Conservation (phyloP, 495 filamentous ascomycete species). For the Aspergillus coremiiformis region DNA sequence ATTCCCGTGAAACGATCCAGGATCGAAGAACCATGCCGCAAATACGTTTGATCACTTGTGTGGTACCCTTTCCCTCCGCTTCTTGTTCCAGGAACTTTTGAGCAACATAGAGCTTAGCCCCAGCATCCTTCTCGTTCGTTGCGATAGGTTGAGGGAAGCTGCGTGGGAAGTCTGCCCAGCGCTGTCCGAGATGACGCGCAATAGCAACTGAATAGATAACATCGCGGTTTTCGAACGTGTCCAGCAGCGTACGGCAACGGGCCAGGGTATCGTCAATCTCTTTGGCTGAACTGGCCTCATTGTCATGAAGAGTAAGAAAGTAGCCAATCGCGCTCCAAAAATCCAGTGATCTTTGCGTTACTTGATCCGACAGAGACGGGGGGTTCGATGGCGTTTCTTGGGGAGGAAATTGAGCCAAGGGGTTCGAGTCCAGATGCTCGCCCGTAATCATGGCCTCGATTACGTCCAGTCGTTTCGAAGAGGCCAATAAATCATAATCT, state of each 20-base stretch:
- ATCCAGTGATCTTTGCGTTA: constrained; percentile 56
- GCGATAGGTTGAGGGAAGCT: constrained; percentile 50
- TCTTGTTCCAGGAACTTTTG: constrained; percentile 76
- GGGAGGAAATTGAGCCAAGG: constrained; percentile 40
- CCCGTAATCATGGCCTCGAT: constrained; percentile 70
- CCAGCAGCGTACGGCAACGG: constrained; percentile 58
- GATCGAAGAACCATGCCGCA: constrained; percentile 60
- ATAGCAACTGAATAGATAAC: constrained; percentile 85
- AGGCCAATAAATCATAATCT: constrained; percentile 48
- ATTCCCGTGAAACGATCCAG: constrained; percentile 45
- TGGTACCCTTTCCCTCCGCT: constrained; percentile 61
- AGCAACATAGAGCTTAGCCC: constrained; percentile 69
- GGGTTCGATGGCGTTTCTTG: constrained; percentile 35
- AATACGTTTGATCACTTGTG: constrained; percentile 70
- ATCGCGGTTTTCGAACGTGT: constrained; percentile 80
- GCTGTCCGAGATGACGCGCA: constrained; percentile 62
- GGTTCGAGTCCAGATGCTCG: constrained; percentile 52
- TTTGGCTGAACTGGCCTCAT: constrained; percentile 48
- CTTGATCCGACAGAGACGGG: constrained; percentile 39
- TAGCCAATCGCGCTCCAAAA: constrained; percentile 75
- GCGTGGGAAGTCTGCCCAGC: constrained; percentile 56
- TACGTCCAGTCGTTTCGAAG: constrained; percentile 62
- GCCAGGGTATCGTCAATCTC: constrained; percentile 57
- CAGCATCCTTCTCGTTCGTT: constrained; percentile 61
- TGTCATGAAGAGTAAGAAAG: constrained; percentile 62